phyloP scores from a whole-genome alignment of 1,139 yeast species.

The Wickerhamomyces sp. region DNA sequence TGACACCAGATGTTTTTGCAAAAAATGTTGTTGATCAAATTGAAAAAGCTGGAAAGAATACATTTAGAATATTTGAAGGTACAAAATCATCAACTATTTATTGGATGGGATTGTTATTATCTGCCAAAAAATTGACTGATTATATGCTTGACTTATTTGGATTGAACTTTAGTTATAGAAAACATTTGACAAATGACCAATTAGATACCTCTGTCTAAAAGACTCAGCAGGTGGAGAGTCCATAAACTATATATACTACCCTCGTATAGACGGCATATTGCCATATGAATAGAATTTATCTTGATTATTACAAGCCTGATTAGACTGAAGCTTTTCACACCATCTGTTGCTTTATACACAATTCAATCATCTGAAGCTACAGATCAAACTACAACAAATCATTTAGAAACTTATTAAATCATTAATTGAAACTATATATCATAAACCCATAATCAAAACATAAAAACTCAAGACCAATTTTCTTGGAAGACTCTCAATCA shows the following conservation, averaged over 20 bases:
- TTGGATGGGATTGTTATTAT: slow-evolving; percentile 3
- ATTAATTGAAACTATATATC: slow-evolving; percentile 2
- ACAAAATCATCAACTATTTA: slow-evolving; percentile 10
- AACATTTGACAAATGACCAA: slow-evolving; percentile 10
- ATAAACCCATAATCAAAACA: not conserved
- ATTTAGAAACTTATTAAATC: too few species aligned
- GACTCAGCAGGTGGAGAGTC: too few species aligned
- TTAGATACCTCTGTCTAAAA: too few species aligned
- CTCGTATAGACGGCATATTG: too few species aligned
- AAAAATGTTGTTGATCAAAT: slow-evolving; percentile 18
- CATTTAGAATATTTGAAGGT: slow-evolving; percentile 22
- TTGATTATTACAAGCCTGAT: too few species aligned
- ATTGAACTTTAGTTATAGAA: slow-evolving; percentile 19
- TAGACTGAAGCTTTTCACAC: slow-evolving; percentile 1
- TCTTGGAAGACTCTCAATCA: slow-evolving; percentile 33
- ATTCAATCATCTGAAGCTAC: not conserved
- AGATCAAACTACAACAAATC: too few species aligned
- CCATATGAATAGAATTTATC: too few species aligned
- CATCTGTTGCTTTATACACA: not conserved
- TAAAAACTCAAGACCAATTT: too few species aligned
- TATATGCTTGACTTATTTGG: slow-evolving; percentile 15
- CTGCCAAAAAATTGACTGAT: slow-evolving; percentile 10
- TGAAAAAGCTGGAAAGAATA: slow-evolving; percentile 13
- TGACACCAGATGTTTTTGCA: slow-evolving; percentile 21
- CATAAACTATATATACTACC: too few species aligned